Evolutionary conservation across 2,329 filamentous ascomycete genomes (phyloP).

Genomic region (Teratosphaeriaceae sp.): DNA sequence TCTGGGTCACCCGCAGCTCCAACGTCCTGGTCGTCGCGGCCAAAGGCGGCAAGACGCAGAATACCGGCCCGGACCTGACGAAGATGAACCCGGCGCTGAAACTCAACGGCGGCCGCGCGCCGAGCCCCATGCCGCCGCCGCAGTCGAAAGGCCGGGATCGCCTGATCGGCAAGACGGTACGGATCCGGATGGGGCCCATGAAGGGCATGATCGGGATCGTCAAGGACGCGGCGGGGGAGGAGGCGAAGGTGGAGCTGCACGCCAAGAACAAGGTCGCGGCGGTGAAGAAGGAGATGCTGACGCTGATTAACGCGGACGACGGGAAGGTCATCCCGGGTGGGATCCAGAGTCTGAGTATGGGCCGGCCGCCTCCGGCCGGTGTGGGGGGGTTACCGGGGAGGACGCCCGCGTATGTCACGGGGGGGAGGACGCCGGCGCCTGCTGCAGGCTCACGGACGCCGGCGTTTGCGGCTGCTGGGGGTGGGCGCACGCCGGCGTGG

Average conservation of each 20-base stretch:
- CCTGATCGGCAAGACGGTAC: conserved; percentile 85
- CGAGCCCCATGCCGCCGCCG: conserved; percentile 58
- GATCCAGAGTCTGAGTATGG: conserved; percentile 13
- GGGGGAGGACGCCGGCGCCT: conserved; percentile 40
- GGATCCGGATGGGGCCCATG: conserved; percentile 77
- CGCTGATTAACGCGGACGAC: conserved; percentile 73
- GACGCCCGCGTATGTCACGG: conserved; percentile 39
- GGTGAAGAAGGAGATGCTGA: conserved; percentile 72
- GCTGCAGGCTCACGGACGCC: conserved; percentile 47
- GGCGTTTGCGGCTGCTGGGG: conserved; percentile 29
- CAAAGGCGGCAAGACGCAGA: conserved; percentile 72
- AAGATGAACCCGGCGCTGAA: conserved; percentile 90
- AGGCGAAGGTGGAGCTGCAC: conserved; percentile 86
- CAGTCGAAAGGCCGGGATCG: conserved; percentile 71
- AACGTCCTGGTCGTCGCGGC: conserved; percentile 90
- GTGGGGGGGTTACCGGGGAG: conserved; percentile 21
- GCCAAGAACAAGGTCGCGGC: conserved; percentile 90
- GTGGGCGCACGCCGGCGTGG: conserved; percentile 61
- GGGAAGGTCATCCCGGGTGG: conserved; percentile 69
- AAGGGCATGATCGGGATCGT: conserved; percentile 94
- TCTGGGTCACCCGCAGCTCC: conserved; percentile 79
- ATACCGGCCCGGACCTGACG: conserved; percentile 68
- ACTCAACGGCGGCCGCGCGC: conserved; percentile 45
- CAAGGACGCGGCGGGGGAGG: conserved; percentile 82
- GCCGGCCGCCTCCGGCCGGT: conserved; percentile 46